Evolutionary conservation across 2,329 filamentous ascomycete genomes (phyloP), one percentile per base, ranked within the genome.

Genomic region (Basipetospora chlamydospora): DNA sequence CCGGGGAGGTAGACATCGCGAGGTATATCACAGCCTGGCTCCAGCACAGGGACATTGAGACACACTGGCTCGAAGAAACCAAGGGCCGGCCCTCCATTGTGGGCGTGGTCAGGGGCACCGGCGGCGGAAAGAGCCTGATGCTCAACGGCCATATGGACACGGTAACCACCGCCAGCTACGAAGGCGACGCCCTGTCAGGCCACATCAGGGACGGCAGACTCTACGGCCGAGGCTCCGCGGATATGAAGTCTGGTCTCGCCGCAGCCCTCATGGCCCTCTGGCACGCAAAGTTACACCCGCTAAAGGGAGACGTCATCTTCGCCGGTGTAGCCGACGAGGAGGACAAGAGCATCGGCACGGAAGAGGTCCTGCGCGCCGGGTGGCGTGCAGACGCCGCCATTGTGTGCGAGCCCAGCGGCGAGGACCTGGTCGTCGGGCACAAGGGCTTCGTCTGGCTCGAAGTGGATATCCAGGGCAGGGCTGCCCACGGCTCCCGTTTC

Each of bases 241-340:
- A 70, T 28, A 71, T 71, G 66, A 71, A 70, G 43, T 49, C 58
- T 3, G 66, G 67, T 0, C 35, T 71, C 1, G 66, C 67, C 4
- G 61, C 64, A 3, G 55, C 51, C 4, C 54, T 72, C 43, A 48
- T 58, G 1, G 53, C 63, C 0, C 42, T 67, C 3, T 50, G 58
- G 7, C 50, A 52, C 3, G 51, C 53, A 3, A 63, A 61, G 32
- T 47, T 45, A 2, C 55, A 59, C 16, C 44, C 47, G 0, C 54
- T 64, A 8, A 46, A 52, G 0, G 68, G 69, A 3, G 62, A 72
- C 33, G 56, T 72, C 7, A 63, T 73, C 7, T 52, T 73, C 5
- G 56, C 67, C 1, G 67, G 61, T 2, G 68, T 73, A 3, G 61
- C 67, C 0, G 68, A 73, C 29, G 67, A 73, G 37, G 69, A 73